Percentiles rank a stretch among this genome's conserved stretches.
These are phyloP conservation scores for Rachicladosporium sp. DNA, from an alignment of 2,329 filamentous ascomycete genomes.

Conservation along the genomic window DNA sequence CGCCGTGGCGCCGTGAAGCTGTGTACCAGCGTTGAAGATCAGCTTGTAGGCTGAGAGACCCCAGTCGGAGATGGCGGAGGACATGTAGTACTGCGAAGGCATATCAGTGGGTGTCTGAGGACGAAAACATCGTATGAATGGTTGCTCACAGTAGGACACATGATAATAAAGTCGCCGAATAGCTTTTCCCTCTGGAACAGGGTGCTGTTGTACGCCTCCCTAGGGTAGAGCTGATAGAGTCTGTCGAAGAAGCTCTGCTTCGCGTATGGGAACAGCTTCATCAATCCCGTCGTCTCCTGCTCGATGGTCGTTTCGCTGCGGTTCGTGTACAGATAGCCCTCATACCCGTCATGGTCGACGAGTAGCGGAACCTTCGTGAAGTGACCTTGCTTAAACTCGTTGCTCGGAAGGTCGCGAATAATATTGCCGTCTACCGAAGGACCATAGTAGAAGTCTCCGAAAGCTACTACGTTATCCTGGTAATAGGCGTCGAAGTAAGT, in stretches of 20 bases:
- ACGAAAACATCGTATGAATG: background rate
- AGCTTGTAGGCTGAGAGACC: conserved; percentile 21
- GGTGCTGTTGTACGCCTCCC: conserved; percentile 21
- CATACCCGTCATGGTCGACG: conserved; percentile 26
- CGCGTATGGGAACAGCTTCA: conserved; percentile 23
- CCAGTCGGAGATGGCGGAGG: conserved; percentile 20
- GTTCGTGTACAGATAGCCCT: conserved; percentile 27
- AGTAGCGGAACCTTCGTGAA: conserved; percentile 26
- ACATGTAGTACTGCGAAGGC: conserved; percentile 25
- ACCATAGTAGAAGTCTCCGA: conserved; percentile 30
- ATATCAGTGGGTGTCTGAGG: conserved; percentile 11
- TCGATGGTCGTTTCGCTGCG: conserved; percentile 15
- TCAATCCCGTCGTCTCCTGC: conserved; percentile 19
- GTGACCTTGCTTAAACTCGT: conserved; percentile 21
- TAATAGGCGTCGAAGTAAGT: conserved; percentile 13
- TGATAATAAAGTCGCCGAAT: conserved; percentile 35
- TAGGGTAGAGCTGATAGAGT: conserved; percentile 29
- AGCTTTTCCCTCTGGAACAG: conserved; percentile 26
- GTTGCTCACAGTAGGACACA: conserved; percentile 14
- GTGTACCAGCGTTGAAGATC: conserved; percentile 24
- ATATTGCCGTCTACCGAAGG: conserved; percentile 30
- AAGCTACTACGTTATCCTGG: conserved; percentile 16
- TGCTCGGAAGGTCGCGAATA: conserved; percentile 24
- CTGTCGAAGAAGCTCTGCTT: conserved; percentile 26
- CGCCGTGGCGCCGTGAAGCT: conserved; percentile 20